Conservation (phyloP, 345 rosid species). For the Theobroma cacao region DNA sequence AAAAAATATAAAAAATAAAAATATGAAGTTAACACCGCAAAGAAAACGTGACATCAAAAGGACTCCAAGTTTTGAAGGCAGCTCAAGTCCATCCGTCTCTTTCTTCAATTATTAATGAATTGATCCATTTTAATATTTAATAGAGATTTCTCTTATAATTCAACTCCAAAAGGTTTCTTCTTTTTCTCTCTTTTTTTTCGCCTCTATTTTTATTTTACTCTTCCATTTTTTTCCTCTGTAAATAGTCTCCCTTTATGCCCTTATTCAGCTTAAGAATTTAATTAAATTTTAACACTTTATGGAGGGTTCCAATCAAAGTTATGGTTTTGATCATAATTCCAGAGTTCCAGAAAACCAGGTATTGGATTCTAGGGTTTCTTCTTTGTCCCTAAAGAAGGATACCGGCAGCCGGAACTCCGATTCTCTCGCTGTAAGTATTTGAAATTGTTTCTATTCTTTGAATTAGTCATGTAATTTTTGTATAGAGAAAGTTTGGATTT, state of each 20-base stretch:
- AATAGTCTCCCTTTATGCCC: background rate
- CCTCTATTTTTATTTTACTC: background rate
- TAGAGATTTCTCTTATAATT: background rate
- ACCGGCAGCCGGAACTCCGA: background rate
- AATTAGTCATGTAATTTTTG: background rate
- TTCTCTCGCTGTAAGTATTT: conserved; percentile 22
- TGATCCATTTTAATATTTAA: background rate
- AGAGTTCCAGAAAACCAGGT: conserved; percentile 11
- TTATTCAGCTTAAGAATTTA: background rate
- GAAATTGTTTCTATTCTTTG: background rate
- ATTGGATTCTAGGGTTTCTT: conserved; percentile 29
- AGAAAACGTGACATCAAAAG: background rate
- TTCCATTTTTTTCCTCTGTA: background rate
- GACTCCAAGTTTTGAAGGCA: background rate
- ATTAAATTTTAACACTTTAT: conserved; percentile 10
- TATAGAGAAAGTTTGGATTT: background rate
- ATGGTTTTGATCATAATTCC: background rate
- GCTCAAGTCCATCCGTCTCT: background rate
- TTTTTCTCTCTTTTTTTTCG: background rate
- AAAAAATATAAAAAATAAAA: too few species aligned
- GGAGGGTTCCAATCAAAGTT: conserved; percentile 25
- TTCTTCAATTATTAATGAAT: background rate
- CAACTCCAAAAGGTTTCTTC: too few species aligned
- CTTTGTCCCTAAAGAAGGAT: background rate
- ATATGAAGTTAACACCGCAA: background rate